Evolutionary conservation across 176 grass and related monocot genomes (phyloP).

Genomic region (Pontederia crassipes): DNA sequence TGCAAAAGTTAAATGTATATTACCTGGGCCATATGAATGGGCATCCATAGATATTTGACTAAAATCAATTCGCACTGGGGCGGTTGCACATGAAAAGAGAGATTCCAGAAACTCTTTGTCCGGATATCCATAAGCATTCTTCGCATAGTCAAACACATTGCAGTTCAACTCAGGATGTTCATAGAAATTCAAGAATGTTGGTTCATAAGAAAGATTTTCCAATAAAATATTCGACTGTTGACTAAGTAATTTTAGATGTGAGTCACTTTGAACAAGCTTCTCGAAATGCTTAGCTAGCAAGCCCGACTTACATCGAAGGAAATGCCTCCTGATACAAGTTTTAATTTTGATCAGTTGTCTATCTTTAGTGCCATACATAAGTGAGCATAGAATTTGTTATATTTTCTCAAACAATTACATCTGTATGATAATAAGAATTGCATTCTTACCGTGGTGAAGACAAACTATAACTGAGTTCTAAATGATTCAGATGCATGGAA

Average conservation of each 20-base stretch:
- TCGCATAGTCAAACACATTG: not conserved
- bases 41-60: too few species aligned
- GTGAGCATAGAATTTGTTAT: not conserved
- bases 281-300: slow-evolving; percentile 7
- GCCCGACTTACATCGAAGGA: slow-evolving; percentile 5
- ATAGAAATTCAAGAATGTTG: not conserved
- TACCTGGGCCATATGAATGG: too few species aligned
- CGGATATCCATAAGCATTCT: slow-evolving; percentile 2
- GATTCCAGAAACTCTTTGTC: not conserved
- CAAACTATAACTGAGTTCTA: too few species aligned
- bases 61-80: not conserved
- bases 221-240: not conserved
- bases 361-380: not conserved
- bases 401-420: not conserved
- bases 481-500: too few species aligned
- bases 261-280: slow-evolving; percentile 11
- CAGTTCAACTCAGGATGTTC: slow-evolving; percentile 1
- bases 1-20: too few species aligned
- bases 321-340: slow-evolving; percentile 2
- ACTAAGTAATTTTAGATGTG: not conserved
- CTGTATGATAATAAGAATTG: not conserved
- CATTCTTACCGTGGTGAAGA: too few species aligned
- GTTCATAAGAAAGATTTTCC: slow-evolving; percentile 1
- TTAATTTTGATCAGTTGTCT: not conserved
- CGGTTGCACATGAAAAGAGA: not conserved